These are phyloP conservation scores for Acrodontium crateriforme DNA, from an alignment of 2,329 filamentous ascomycete species.

Conservation along the genomic window DNA sequence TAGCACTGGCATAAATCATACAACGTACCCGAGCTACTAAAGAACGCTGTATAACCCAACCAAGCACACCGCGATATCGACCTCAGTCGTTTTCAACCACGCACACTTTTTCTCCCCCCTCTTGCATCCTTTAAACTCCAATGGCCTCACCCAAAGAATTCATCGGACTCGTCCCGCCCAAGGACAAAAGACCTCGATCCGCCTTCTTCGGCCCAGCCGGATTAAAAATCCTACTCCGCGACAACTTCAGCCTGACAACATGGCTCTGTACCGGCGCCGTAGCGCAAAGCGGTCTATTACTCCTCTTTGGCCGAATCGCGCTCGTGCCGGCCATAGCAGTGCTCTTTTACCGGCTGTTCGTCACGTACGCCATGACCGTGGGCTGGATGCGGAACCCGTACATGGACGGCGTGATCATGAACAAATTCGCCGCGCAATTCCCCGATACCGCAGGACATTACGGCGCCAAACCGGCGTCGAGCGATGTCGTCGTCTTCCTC, in stretches of 20 bases:
- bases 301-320: constrained; percentile 23
- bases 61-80: too few relatives aligned
- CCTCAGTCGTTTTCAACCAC: too few relatives aligned
- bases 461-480: constrained; percentile 17
- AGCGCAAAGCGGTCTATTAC: constrained; percentile 24
- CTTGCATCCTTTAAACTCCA: too few relatives aligned
- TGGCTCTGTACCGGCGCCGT: constrained; percentile 29
- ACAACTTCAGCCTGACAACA: constrained; percentile 26
- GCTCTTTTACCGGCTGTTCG: constrained; percentile 21
- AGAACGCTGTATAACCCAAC: too few relatives aligned
- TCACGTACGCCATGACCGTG: constrained; percentile 22
- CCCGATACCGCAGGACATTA: constrained; percentile 23
- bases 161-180: constrained; percentile 6
- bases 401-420: constrained; percentile 22
- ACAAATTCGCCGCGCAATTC: constrained; percentile 26
- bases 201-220: constrained; percentile 7
- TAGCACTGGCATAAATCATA: too few relatives aligned
- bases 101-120: too few relatives aligned
- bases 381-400: constrained; percentile 26
- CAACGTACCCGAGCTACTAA: too few relatives aligned
- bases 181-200: constrained; percentile 5
- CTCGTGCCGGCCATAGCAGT: constrained; percentile 22
- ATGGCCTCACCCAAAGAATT: too few relatives aligned
- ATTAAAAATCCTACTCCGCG: constrained; percentile 13
- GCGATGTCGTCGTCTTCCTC: constrained; percentile 25